phyloP scores from a whole-genome alignment of 2,329 filamentous ascomycete genomes.

The Helminthosporium solani region DNA sequence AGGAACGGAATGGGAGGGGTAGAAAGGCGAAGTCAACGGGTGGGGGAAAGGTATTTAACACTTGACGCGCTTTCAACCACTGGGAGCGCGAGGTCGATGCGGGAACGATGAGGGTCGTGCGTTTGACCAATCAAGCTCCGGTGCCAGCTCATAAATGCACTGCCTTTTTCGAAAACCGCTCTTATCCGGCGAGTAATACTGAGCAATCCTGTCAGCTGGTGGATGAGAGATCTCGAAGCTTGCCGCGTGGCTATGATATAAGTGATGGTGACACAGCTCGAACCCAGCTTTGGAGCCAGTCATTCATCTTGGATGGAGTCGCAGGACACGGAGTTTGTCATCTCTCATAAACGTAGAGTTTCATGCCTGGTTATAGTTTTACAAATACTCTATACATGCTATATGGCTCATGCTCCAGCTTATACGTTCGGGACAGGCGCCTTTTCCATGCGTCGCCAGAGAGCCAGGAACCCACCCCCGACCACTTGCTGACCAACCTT shows the following conservation, averaged over 20 bases:
- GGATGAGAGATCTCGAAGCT: conserved; percentile 9
- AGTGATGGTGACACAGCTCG: too few species aligned
- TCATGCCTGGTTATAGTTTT: not conserved
- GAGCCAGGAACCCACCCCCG: conserved; percentile 40
- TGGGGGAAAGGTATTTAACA: conserved; percentile 32
- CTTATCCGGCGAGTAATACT: conserved; percentile 8
- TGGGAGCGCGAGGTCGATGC: conserved; percentile 5
- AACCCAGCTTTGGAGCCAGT: too few species aligned
- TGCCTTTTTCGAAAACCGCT: conserved; percentile 7
- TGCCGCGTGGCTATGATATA: conserved; percentile 2
- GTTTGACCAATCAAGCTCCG: conserved; percentile 7
- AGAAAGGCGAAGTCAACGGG: conserved; percentile 20
- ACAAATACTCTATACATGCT: not conserved
- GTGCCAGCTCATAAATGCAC: conserved; percentile 9
- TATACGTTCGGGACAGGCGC: conserved; percentile 1
- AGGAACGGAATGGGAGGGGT: conserved; percentile 24
- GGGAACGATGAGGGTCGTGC: not conserved
- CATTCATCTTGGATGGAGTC: too few species aligned
- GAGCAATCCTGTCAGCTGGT: conserved; percentile 5
- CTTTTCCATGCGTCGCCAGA: conserved; percentile 40
- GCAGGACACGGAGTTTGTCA: too few species aligned
- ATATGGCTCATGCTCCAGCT: not conserved
- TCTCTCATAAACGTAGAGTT: too few species aligned
- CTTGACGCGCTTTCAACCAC: conserved; percentile 6
- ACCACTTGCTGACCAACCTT: conserved; percentile 37